phyloP scores from a whole-genome alignment of 352 stramenopile genomes.

The Phytophthora melonis region DNA sequence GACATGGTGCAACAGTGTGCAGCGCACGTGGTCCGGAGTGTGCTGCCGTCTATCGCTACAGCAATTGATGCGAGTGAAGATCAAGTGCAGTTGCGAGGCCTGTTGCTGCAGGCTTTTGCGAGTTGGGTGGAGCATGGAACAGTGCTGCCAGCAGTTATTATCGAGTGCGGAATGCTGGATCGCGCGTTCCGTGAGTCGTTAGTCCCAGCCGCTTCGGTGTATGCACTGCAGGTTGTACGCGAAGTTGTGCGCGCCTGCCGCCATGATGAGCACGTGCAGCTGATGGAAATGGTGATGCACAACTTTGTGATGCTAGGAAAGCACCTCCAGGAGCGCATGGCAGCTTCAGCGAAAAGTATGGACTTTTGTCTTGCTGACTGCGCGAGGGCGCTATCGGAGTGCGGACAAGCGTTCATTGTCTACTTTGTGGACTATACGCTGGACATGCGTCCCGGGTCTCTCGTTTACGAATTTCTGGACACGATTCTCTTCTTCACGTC shows the following conservation, averaged over 20 bases:
- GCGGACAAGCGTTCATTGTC: slow-evolving; percentile 78
- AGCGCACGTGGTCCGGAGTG: slow-evolving; percentile 61
- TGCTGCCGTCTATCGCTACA: slow-evolving; percentile 65
- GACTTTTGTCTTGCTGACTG: slow-evolving; percentile 61
- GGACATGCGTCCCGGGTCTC: slow-evolving; percentile 59
- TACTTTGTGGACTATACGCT: slow-evolving; percentile 86
- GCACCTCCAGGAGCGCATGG: slow-evolving; percentile 52
- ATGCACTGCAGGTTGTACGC: slow-evolving; percentile 69
- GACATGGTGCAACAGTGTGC: slow-evolving; percentile 74
- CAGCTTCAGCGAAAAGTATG: slow-evolving; percentile 35
- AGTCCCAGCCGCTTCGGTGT: slow-evolving; percentile 43
- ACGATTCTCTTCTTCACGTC: slow-evolving; percentile 76
- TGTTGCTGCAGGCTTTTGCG: slow-evolving; percentile 71
- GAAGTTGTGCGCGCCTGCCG: slow-evolving; percentile 74
- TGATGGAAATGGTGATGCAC: slow-evolving; percentile 84
- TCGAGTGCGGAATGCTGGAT: slow-evolving; percentile 69
- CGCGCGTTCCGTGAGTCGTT: slow-evolving; percentile 70
- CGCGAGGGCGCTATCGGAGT: slow-evolving; percentile 72
- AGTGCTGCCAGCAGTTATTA: slow-evolving; percentile 57
- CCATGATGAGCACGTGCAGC: slow-evolving; percentile 62
- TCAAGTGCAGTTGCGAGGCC: slow-evolving; percentile 50
- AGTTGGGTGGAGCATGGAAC: slow-evolving; percentile 84
- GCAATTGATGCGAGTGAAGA: slow-evolving; percentile 66
- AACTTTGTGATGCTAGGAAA: slow-evolving; percentile 82
- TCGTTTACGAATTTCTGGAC: slow-evolving; percentile 84